Base-by-base conservation (phyloP, 345 rosid species). In the Acer yangbiense region DNA sequence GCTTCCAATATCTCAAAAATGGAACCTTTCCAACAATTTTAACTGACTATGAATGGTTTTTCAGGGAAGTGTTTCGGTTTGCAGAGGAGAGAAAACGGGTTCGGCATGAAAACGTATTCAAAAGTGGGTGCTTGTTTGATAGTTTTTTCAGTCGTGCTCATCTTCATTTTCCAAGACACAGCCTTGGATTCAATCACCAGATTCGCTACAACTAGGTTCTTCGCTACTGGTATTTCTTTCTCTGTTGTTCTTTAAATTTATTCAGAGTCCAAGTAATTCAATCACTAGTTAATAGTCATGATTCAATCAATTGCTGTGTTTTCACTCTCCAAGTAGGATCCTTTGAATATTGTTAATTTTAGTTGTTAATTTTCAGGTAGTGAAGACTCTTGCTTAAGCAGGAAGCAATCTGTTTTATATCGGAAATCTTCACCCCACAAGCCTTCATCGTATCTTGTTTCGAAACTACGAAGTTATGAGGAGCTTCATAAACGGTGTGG, bases 391-490 rank as follows among this genome's bases (percentile, higher is more conserved):
- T 74, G 77, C 70, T 65, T 65, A 20, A 74, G 77, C 62, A 74
- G 77, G 63, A 64, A 65, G 50, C 70, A 74, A 10, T 27, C 63
- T 13, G 48, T 50, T 7, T 65, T 32, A 48, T 74, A 74, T 65
- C 69, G 71, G 13, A 74, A 65, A 65, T 50, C 69, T 48, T 74
- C 77, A n/a, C 62, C 21, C 2, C 29, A 74, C 65, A 64, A 74
- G 63, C 77, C 77, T 64, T 74, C 77, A 48, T 32, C 77, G 14
- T 74, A 74, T 39, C 77, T 74, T 27, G 29, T 74, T 48, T 23
- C 63, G 13, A 74, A 32, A 57, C 62, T 74, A 50, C 70, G 50
- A 48, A 67, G 68, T 48, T 74, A 74, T 74, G 77, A 74, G 64
- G 39, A 50, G 50, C 77, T 74, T 27, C 77, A 74, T 65, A 74